These are phyloP conservation scores for Fusarium goolgardi DNA, from an alignment of 2,329 filamentous ascomycete species.

Conservation along the genomic window DNA sequence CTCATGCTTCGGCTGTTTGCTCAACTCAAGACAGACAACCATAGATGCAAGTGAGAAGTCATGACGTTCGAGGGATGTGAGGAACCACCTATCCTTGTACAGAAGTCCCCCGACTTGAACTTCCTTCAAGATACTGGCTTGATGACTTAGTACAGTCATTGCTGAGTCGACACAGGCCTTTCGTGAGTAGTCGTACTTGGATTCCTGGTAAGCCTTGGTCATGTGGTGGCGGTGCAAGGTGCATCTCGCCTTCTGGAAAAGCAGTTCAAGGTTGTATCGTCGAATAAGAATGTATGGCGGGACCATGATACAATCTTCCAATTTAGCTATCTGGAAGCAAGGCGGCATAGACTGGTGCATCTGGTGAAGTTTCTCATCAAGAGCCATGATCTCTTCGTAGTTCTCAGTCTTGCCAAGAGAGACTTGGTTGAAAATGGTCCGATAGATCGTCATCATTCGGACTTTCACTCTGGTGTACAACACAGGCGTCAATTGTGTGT, in stretches of 20 bases:
- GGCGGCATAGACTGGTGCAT: slow-evolving; percentile 23
- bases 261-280: slow-evolving; percentile 32
- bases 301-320: slow-evolving; percentile 34
- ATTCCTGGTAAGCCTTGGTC: slow-evolving; percentile 29
- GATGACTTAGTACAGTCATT: slow-evolving; percentile 20
- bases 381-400: slow-evolving; percentile 35
- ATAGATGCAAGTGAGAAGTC: slow-evolving; percentile 39
- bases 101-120: slow-evolving; percentile 29
- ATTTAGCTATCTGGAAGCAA: slow-evolving; percentile 16
- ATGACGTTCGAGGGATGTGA: slow-evolving; percentile 26
- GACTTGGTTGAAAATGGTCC: slow-evolving; percentile 37
- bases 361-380: slow-evolving; percentile 27
- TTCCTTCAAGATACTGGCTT: slow-evolving; percentile 31
- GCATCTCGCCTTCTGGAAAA: slow-evolving; percentile 32
- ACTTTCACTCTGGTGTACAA: slow-evolving; percentile 31
- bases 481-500: slow-evolving; percentile 12
- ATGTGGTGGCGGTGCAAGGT: slow-evolving; percentile 37
- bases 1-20: not conserved
- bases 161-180: slow-evolving; percentile 30
- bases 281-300: slow-evolving; percentile 26
- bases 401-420: slow-evolving; percentile 23
- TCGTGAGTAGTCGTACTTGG: slow-evolving; percentile 28
- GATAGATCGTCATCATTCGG: slow-evolving; percentile 27
- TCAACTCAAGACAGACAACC: slow-evolving; percentile 37
- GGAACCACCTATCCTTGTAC: slow-evolving; percentile 32